Evolutionary conservation across 202 grass and related monocot species (phyloP), one percentile per base, ranked within the genome.

Genomic region (Panicum hallii): DNA sequence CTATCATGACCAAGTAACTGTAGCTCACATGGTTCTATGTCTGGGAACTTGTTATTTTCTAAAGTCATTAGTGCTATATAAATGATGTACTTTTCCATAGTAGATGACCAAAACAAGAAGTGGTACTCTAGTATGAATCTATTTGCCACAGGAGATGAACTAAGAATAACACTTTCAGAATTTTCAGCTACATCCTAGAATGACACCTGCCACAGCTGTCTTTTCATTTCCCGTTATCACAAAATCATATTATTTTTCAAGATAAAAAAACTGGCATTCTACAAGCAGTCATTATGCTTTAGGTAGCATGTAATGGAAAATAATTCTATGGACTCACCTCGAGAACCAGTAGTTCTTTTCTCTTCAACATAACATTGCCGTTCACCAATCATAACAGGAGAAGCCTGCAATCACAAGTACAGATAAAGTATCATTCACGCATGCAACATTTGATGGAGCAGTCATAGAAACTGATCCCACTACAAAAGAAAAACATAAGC

Each of bases 341-440:
- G 89, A 74, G 93, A 78, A 86, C 87, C 89, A 81, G 78, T 82
- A 64, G 93, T 85, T 85, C 95, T 82, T 81, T 98, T 98, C 87
- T 94, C 95, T 86, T 98, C 91, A 0, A 98, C 88, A 9, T 83
- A 84, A 50, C 87, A 92, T 76, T 87, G 89, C 5, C 91, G 81
- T 14, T 89, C 93, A 80, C 70, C 66, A 22, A 98, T 93, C 78
- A 84, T 86, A 77, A 98, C 82, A 79, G 93, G 93, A 50, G 95
- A 95, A 87, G 88, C 93, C 95, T 98, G 86, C 72, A 81, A 84
- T 70, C 65, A 67, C 68, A 45, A 72, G 54, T 74, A 49, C 15
- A 78, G 61, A 58, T 61, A 81, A 84, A 84, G 9, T 55, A 20
- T 55, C 52, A 53, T 55, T 55, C 28, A 62, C 19, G 12, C 32